Percentiles rank a stretch among this genome's conserved stretches.
These are phyloP conservation scores for Primulina tabacum DNA, from an alignment of 257 asterid genomes.

Conservation along the genomic window DNA sequence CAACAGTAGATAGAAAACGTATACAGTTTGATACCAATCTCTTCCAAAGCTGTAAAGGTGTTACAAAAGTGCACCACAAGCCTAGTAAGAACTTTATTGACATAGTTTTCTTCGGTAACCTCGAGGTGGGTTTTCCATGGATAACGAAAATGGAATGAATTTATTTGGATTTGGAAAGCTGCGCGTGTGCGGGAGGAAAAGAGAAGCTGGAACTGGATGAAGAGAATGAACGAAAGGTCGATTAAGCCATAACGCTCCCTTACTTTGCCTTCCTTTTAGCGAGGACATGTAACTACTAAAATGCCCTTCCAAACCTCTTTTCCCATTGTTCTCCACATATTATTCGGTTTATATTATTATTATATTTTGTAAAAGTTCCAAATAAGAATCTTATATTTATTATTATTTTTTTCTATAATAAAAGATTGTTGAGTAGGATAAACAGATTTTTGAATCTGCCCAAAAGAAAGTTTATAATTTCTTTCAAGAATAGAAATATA, in stretches of 20 bases:
- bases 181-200: slow-evolving; percentile 23
- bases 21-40: not conserved
- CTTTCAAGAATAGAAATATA: too few species aligned
- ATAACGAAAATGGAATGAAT: slow-evolving; percentile 41
- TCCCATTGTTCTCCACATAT: too few species aligned
- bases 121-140: slow-evolving; percentile 86
- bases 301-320: not conserved
- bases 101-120: slow-evolving; percentile 55
- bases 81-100: not conserved
- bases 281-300: not conserved
- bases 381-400: too few species aligned
- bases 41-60: not conserved
- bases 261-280: not conserved
- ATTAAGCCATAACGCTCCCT: slow-evolving; percentile 35
- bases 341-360: too few species aligned
- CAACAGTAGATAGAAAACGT: not conserved
- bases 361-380: too few species aligned
- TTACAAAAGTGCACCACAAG: too few species aligned
- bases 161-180: slow-evolving; percentile 28
- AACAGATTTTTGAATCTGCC: too few species aligned
- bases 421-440: too few species aligned
- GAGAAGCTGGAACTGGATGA: slow-evolving; percentile 13
- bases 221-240: slow-evolving; percentile 40
- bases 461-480: too few species aligned
- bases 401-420: too few species aligned